Evolutionary conservation across 2,329 filamentous ascomycete species (phyloP).

Genomic region (Cercospora sojina): DNA sequence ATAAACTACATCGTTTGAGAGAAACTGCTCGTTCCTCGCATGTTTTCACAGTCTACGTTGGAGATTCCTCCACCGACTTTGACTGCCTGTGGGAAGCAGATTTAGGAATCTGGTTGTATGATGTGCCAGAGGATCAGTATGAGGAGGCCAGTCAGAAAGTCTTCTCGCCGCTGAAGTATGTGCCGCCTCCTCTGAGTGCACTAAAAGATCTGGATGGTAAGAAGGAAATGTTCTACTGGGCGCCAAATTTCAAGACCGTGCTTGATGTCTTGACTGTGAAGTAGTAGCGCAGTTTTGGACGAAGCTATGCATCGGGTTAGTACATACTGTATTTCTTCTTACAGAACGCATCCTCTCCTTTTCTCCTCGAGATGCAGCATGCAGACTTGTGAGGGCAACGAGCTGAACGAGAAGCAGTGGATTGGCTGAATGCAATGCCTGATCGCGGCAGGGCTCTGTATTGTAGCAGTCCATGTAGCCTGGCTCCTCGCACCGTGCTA

Average conservation of each 20-base stretch:
- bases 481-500: slow-evolving; percentile 20
- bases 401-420: not conserved
- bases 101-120: slow-evolving; percentile 45
- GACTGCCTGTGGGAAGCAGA: slow-evolving; percentile 47
- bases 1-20: slow-evolving; percentile 42
- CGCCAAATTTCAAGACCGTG: slow-evolving; percentile 16
- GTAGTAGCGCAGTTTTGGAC: not conserved
- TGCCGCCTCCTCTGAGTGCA: slow-evolving; percentile 14
- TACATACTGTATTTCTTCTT: not conserved
- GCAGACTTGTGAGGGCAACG: not conserved
- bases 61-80: slow-evolving; percentile 51
- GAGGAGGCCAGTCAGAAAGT: slow-evolving; percentile 20
- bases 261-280: not conserved
- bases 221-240: slow-evolving; percentile 23
- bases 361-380: not conserved
- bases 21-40: not conserved
- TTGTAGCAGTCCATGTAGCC: not conserved
- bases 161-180: slow-evolving; percentile 28
- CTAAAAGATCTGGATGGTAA: not conserved
- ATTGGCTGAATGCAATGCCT: not conserved
- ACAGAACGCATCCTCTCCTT: not conserved
- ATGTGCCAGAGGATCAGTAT: slow-evolving; percentile 20
- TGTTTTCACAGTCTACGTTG: slow-evolving; percentile 44
- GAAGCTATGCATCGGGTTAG: not conserved
- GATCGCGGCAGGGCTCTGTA: not conserved